Conservation (phyloP, 371 early-diverging fungal species). For the Rhizopus sp. region DNA sequence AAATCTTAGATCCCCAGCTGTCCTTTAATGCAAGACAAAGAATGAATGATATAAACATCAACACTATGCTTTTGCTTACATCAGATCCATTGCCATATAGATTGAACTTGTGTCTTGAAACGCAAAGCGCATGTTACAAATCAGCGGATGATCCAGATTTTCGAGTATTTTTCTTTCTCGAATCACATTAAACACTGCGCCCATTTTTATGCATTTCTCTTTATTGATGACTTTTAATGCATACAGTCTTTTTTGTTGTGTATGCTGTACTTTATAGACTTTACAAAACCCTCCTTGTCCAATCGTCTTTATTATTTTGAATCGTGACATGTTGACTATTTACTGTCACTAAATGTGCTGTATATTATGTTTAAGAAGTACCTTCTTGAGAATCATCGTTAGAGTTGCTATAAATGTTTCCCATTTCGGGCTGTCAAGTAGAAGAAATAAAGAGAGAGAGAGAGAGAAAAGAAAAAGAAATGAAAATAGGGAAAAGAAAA, state of each 20-base stretch:
- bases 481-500: neutral
- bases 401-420: constrained; percentile 24
- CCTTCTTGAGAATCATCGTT: constrained; percentile 9
- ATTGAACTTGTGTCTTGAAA: constrained; percentile 77
- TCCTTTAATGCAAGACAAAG: constrained; percentile 36
- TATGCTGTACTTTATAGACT: constrained; percentile 69
- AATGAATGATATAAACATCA: constrained; percentile 6
- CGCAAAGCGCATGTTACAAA: constrained; percentile 76
- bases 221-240: constrained; percentile 82
- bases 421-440: constrained; percentile 12
- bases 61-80: constrained; percentile 37
- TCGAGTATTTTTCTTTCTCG: constrained; percentile 79
- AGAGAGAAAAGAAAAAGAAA: constrained; percentile 6
- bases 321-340: constrained; percentile 61
- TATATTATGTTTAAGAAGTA: neutral
- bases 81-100: constrained; percentile 83
- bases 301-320: constrained; percentile 55
- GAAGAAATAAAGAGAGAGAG: constrained; percentile 3
- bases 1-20: constrained; percentile 80
- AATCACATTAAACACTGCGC: constrained; percentile 68
- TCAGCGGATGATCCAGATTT: constrained; percentile 68
- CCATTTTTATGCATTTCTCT: constrained; percentile 64
- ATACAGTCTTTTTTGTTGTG: constrained; percentile 53
- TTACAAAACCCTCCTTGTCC: constrained; percentile 74
- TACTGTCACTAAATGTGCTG: constrained; percentile 21